Conservation (phyloP, 495 filamentous ascomycete genomes). For the Sordaria brevicollis region DNA sequence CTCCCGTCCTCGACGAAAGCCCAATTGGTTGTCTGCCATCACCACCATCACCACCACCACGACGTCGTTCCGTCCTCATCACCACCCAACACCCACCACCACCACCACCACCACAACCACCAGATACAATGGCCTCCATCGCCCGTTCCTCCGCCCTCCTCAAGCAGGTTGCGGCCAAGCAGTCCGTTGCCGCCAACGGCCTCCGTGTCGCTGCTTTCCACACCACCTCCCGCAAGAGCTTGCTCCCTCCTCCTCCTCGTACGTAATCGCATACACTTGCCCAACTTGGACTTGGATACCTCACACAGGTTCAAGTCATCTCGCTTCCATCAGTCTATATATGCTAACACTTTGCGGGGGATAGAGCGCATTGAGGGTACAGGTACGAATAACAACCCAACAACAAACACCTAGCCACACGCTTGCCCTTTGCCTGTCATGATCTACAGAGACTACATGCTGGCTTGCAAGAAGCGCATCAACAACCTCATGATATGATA, state of each 20-base stretch:
- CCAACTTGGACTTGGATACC: constrained; percentile 2
- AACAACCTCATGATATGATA: neutral
- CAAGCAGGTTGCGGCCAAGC: constrained; percentile 29
- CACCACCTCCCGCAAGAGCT: constrained; percentile 51
- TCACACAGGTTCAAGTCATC: neutral
- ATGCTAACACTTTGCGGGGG: constrained; percentile 21
- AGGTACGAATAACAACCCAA: constrained; percentile 41
- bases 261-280: constrained; percentile 3
- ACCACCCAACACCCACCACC: neutral
- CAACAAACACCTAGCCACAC: too few relatives aligned
- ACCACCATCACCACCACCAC: neutral
- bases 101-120: neutral
- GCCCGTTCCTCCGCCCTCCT: constrained; percentile 43
- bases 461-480: neutral
- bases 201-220: constrained; percentile 57
- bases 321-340: constrained; percentile 1
- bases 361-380: constrained; percentile 70
- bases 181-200: constrained; percentile 19
- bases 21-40: neutral
- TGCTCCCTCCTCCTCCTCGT: constrained; percentile 45
- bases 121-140: constrained; percentile 42
- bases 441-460: neutral
- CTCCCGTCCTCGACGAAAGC: neutral
- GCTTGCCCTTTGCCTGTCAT: neutral
- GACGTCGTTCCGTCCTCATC: neutral